Conservation (phyloP, 768 basidiomycete genomes). For the Mrakia hoshinonis region DNA sequence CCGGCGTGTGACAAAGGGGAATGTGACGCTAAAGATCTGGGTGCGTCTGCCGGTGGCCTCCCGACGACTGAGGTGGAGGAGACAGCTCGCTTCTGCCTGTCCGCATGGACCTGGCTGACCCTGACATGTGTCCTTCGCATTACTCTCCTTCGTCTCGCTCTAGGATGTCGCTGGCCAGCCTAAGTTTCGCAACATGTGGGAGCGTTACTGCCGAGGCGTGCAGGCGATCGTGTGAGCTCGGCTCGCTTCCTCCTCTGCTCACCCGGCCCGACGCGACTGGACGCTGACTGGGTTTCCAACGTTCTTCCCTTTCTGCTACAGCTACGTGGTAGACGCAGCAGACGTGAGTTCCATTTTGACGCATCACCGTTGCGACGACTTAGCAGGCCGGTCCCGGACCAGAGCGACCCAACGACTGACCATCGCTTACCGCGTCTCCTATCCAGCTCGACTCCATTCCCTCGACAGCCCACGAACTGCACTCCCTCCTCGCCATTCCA, state of each 20-base stretch:
- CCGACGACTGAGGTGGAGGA: background rate
- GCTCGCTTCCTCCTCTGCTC: background rate
- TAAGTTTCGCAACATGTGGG: constrained; percentile 74
- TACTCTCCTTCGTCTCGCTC: background rate
- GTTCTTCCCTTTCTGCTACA: constrained; percentile 37
- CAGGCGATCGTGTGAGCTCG: constrained; percentile 75
- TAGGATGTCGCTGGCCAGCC: constrained; percentile 58
- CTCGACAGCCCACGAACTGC: constrained; percentile 72
- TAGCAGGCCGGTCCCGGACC: too few species aligned
- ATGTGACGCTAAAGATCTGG: constrained; percentile 87
- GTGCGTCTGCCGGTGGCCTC: constrained; percentile 43
- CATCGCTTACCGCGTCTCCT: too few species aligned
- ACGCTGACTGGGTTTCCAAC: background rate
- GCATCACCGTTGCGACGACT: too few species aligned
- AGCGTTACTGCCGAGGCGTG: constrained; percentile 78
- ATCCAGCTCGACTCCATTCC: constrained; percentile 68
- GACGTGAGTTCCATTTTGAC: constrained; percentile 52
- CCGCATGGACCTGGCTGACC: background rate
- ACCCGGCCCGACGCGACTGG: background rate
- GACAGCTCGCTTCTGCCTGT: background rate
- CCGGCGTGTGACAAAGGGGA: constrained; percentile 62
- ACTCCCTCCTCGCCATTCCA: constrained; percentile 62
- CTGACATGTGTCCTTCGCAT: background rate
- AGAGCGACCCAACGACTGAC: too few species aligned
- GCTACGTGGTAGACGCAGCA: constrained; percentile 84